These are phyloP conservation scores for Dinochytrium kinnereticum DNA, from an alignment of 371 early-diverging fungal species.

Conservation along the genomic window DNA sequence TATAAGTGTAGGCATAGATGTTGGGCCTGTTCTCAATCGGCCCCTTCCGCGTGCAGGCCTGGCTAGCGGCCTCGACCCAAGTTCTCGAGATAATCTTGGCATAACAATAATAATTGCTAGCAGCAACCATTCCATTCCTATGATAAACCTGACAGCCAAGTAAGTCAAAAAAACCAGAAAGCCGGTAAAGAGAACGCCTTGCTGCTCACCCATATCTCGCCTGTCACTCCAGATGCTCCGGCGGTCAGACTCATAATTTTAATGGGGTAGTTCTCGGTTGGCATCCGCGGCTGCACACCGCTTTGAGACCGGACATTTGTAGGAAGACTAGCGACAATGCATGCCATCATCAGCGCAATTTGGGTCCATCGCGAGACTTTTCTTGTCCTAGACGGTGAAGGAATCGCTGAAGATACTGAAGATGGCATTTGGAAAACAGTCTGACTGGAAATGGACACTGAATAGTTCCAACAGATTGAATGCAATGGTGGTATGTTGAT, in stretches of 20 bases:
- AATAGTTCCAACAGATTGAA: no score
- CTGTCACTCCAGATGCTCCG: background rate
- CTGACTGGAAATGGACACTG: no score
- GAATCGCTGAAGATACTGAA: no score
- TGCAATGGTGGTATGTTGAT: no score
- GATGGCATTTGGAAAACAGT: no score
- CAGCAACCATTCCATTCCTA: background rate
- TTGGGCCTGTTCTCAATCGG: background rate
- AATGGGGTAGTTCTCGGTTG: slow-evolving; percentile 6
- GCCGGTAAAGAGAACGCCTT: no score
- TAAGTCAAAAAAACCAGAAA: no score
- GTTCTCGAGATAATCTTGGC: slow-evolving; percentile 4
- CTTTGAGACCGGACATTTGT: background rate
- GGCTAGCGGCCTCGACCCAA: background rate
- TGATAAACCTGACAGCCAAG: slow-evolving; percentile 2
- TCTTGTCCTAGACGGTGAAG: no score
- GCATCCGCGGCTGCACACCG: background rate
- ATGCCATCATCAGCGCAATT: no score
- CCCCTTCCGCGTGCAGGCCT: background rate
- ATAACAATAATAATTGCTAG: background rate
- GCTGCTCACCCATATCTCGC: slow-evolving; percentile 8
- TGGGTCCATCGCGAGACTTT: no score
- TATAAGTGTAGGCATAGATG: background rate
- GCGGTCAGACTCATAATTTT: slow-evolving; percentile 1
- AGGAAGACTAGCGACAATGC: no score